Evolutionary conservation across 192 early-diverging fungal species (phyloP).

Genomic region (Powellomyces hirtus): DNA sequence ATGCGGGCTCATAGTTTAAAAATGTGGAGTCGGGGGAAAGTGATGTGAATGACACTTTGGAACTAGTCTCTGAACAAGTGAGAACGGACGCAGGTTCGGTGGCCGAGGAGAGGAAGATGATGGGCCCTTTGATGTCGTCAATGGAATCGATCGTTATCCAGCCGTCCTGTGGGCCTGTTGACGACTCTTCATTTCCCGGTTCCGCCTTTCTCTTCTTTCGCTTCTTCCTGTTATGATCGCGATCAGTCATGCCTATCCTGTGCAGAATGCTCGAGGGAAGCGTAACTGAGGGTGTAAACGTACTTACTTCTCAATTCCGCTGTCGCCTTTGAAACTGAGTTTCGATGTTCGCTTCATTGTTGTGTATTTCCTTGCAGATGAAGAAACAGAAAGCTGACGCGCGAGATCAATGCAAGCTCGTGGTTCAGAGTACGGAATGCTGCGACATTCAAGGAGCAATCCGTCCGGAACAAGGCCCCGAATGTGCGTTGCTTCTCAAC

Average conservation of each 20-base stretch:
- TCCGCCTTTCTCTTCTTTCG: slow-evolving; percentile 12
- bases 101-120: slow-evolving; percentile 61
- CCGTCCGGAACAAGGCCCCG: too few species aligned
- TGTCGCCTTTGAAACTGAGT: slow-evolving; percentile 5
- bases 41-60: slow-evolving; percentile 46
- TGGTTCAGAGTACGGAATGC: too few species aligned
- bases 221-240: slow-evolving; percentile 14
- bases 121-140: slow-evolving; percentile 68
- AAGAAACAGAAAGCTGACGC: too few species aligned
- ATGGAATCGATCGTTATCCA: slow-evolving; percentile 62
- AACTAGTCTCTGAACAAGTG: slow-evolving; percentile 23
- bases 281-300: background rate
- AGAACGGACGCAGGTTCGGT: slow-evolving; percentile 61
- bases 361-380: too few species aligned
- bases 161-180: slow-evolving; percentile 35
- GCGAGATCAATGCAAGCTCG: too few species aligned
- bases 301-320: slow-evolving; percentile 1
- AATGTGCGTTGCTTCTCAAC: too few species aligned
- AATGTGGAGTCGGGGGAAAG: slow-evolving; percentile 35
- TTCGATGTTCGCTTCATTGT: too few species aligned
- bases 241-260: background rate
- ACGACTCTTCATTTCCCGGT: background rate
- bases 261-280: background rate
- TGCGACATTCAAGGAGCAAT: too few species aligned
- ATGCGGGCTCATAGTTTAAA: slow-evolving; percentile 39